phyloP scores from a whole-genome alignment of 164 flowering plant species.

The Warburgia ugandensis region DNA sequence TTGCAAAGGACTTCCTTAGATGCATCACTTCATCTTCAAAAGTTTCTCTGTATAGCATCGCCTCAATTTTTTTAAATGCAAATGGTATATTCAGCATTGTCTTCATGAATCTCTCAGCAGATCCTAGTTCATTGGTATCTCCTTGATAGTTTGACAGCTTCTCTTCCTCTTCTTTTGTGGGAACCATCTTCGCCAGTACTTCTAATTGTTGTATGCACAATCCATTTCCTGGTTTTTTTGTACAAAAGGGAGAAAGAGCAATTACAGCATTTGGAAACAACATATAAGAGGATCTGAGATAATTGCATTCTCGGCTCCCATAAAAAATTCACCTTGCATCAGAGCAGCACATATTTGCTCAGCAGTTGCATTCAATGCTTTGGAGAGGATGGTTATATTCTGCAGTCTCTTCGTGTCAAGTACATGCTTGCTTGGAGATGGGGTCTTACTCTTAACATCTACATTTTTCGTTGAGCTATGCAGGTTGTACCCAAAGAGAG shows the following conservation, averaged over 20 bases:
- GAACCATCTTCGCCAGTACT: constrained; percentile 80
- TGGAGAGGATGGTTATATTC: constrained; percentile 86
- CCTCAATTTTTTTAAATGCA: constrained; percentile 69
- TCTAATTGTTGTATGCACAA: constrained; percentile 67
- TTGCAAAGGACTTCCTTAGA: constrained; percentile 71
- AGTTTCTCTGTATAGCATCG: constrained; percentile 82
- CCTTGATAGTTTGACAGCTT: constrained; percentile 61
- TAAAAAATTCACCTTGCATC: constrained; percentile 28
- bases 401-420: constrained; percentile 89
- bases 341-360: constrained; percentile 73
- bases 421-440: constrained; percentile 83
- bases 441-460: constrained; percentile 64
- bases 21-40: constrained; percentile 82
- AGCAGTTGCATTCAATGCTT: constrained; percentile 64
- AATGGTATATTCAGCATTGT: constrained; percentile 54
- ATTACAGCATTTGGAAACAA: too few relatives aligned
- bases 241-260: constrained; percentile 7
- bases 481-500: constrained; percentile 79
- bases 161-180: constrained; percentile 81
- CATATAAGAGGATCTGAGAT: not conserved
- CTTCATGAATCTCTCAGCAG: constrained; percentile 72
- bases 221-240: constrained; percentile 66
- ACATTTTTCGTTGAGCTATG: constrained; percentile 49
- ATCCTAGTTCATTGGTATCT: constrained; percentile 47
- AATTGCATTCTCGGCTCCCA: not conserved